Base-by-base conservation (phyloP, 352 stramenopile species). In the Phytophthora citricola region DNA sequence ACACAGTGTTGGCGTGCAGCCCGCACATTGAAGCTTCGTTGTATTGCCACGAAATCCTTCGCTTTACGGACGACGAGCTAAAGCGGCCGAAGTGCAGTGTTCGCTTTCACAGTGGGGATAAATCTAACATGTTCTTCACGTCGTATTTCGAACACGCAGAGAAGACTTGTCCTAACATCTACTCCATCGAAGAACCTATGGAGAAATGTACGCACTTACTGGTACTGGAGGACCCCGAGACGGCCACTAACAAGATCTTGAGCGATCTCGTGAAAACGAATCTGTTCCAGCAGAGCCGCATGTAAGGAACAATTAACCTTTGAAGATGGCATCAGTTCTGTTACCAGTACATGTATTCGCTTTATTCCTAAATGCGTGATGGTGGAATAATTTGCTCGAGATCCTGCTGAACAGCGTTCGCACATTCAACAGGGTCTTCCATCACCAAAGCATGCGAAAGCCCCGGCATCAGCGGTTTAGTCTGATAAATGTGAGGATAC, bases 381-480 rank as follows among this genome's bases (percentile, higher is more conserved):
- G 31, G 17, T 27, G 38, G 24, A 24, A 59, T 20, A 8, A 83
- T 43, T 15, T 73, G 60, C 8, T 47, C 32, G 24, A 85, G 61
- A 38, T 71, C 58, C 3, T 62, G 43, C 14, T 85, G 20, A 22
- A 89, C 80, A 9, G 54, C 66, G 7, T 69, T 40, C 4, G 78
- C 60, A 48, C 72, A 79, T 22, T 50, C 45, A 5, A 66, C 71
- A 20, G 75, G 73, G 32, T 84, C 64, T 36, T 89, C 80, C 52
- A 86, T 57, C 22, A 89, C 63, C 55, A 89, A 71, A 12, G 63
- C 53, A 57, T 89, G 80, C 2, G 70, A 79, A 27, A 73, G 71
- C 1, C 75, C 69, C 2, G 61, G 52, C 32, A 89, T 68, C 15
- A 78, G 64, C 2, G 60, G 50, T 12, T 36, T 48, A 3, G 49